A percentile compares a stretch with the other conserved stretches of the same genome.
Evolutionary conservation across 352 stramenopile genomes (phyloP).

Genomic region (Globisporangium middletonii): DNA sequence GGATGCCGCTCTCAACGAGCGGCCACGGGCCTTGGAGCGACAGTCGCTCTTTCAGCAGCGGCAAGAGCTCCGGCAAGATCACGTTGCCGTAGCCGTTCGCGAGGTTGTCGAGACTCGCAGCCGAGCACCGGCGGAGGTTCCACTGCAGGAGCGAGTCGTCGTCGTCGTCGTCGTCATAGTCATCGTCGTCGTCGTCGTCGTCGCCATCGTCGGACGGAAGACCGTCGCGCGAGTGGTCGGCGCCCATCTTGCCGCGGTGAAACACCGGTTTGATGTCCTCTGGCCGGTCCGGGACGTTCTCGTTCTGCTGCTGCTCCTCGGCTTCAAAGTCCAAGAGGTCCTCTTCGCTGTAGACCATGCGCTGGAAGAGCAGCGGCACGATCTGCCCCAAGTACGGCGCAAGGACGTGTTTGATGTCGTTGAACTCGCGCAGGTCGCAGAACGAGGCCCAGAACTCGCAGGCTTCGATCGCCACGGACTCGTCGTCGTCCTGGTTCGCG

Average conservation of each 20-base stretch:
- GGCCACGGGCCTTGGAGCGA: slow-evolving; percentile 89
- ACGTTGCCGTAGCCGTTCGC: slow-evolving; percentile 90
- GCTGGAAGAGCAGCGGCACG: slow-evolving; percentile 89
- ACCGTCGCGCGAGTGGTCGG: slow-evolving; percentile 24
- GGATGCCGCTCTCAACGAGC: slow-evolving; percentile 93
- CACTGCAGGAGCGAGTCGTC: slow-evolving; percentile 94
- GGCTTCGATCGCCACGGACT: slow-evolving; percentile 84
- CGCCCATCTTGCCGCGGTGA: slow-evolving; percentile 43
- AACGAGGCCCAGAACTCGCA: slow-evolving; percentile 91
- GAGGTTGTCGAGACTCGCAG: slow-evolving; percentile 93
- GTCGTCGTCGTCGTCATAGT: slow-evolving; percentile 86
- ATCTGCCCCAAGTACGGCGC: slow-evolving; percentile 85
- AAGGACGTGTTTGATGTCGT: slow-evolving; percentile 90
- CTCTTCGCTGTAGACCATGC: slow-evolving; percentile 95
- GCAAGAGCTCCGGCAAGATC: slow-evolving; percentile 91
- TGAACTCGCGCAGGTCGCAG: slow-evolving; percentile 83
- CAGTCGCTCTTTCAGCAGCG: slow-evolving; percentile 89
- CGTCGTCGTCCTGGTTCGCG: slow-evolving; percentile 80
- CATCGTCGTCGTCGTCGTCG: slow-evolving; percentile 86
- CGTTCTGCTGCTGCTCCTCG: slow-evolving; percentile 83
- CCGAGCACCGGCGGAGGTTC: slow-evolving; percentile 93
- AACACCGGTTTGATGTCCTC: slow-evolving; percentile 90
- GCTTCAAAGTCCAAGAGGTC: slow-evolving; percentile 88
- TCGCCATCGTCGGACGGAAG: slow-evolving; percentile 31
- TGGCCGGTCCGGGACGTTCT: slow-evolving; percentile 87